These are phyloP conservation scores for Viridothelium virens DNA, from an alignment of 495 filamentous ascomycete species.

Conservation along the genomic window DNA sequence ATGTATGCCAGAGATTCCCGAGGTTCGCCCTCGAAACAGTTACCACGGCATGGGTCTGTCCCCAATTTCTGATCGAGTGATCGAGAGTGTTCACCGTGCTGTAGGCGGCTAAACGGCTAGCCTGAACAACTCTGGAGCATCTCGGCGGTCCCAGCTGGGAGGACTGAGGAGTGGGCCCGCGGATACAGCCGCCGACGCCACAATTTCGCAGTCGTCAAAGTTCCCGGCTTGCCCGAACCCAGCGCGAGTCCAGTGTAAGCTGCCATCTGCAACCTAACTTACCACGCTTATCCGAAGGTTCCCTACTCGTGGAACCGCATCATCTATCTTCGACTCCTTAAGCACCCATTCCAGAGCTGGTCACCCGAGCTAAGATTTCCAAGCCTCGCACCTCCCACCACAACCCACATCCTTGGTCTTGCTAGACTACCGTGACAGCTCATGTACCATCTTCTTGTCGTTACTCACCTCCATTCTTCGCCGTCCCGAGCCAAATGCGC, in stretches of 20 bases:
- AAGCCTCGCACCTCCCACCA: not conserved
- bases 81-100: not conserved
- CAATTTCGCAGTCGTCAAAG: not conserved
- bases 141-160: not conserved
- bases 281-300: conserved; percentile 1
- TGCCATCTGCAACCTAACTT: not conserved
- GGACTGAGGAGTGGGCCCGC: not conserved
- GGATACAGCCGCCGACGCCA: conserved; percentile 8
- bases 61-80: not conserved
- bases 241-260: not conserved
- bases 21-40: too few species aligned
- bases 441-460: not conserved
- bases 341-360: too few species aligned
- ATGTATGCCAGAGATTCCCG: not conserved
- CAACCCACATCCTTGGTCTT: not conserved
- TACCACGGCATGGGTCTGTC: too few species aligned
- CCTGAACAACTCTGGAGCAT: too few species aligned
- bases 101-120: not conserved
- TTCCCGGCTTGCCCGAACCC: not conserved
- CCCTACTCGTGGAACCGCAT: conserved; percentile 5
- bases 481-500: not conserved
- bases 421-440: not conserved
- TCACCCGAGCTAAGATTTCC: too few species aligned
- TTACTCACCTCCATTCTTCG: conserved; percentile 4
- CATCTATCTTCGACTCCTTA: not conserved